A percentile compares a stretch with the other conserved stretches of the same genome.
phyloP scores from a whole-genome alignment of 2,329 filamentous ascomycete species.

The Bipolaris zeicola region DNA sequence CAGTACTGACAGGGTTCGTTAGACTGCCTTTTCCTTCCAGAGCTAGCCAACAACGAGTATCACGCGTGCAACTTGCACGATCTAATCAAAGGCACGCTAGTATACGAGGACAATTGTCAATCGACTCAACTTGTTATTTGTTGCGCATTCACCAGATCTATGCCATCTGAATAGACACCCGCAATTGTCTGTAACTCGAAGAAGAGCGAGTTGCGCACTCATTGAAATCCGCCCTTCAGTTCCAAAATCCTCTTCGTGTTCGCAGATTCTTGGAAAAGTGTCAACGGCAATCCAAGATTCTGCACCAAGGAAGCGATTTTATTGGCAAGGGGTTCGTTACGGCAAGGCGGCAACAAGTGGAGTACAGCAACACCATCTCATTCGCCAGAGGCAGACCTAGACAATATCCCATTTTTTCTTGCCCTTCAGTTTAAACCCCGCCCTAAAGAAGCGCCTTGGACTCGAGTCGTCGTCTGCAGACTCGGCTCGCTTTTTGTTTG shows the following conservation, averaged over 20 bases:
- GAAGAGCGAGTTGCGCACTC: conserved; percentile 1
- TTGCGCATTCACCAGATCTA: conserved; percentile 3
- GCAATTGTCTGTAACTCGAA: not conserved
- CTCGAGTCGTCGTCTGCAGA: not conserved
- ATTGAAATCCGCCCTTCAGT: not conserved
- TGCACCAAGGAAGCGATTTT: conserved; percentile 9
- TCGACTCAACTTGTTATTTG: conserved; percentile 1
- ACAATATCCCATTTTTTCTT: not conserved
- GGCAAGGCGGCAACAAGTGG: conserved; percentile 5
- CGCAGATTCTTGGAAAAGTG: not conserved
- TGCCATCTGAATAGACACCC: not conserved
- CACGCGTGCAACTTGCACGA: conserved; percentile 2
- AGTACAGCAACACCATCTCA: conserved; percentile 1
- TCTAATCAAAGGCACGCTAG: conserved; percentile 2
- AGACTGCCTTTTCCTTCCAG: conserved; percentile 1
- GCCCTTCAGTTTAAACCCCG: not conserved
- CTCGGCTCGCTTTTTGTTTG: not conserved
- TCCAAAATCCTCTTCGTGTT: not conserved
- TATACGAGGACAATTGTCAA: conserved; percentile 3
- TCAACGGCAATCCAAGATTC: not conserved
- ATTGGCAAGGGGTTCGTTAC: not conserved
- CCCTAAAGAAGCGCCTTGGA: not conserved
- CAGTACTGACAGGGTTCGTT: conserved; percentile 8
- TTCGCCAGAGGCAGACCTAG: not conserved
- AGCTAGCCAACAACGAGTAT: conserved; percentile 11